Evolutionary conservation across 345 rosid species (phyloP).

Genomic region (Hibiscus mutabilis): DNA sequence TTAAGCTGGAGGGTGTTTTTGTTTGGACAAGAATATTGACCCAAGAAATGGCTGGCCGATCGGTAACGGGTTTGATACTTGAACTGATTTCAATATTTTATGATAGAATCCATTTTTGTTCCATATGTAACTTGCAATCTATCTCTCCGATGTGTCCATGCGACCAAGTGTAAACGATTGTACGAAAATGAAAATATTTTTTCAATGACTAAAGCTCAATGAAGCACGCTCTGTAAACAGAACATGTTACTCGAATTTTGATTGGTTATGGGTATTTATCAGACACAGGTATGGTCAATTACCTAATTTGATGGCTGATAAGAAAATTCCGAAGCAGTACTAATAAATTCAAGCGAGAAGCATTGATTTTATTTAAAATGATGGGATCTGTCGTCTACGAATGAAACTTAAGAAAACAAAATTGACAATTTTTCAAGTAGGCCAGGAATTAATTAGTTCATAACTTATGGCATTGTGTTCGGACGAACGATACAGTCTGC

Average conservation of each 20-base stretch:
- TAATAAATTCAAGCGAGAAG: background rate
- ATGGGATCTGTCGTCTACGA: background rate
- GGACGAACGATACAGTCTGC: conserved; percentile 62
- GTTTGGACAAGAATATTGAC: background rate
- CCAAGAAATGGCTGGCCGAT: background rate
- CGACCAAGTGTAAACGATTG: background rate
- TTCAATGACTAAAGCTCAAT: background rate
- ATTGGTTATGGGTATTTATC: too few relatives aligned
- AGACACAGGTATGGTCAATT: too few relatives aligned
- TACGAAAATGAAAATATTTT: background rate
- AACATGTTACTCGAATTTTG: too few relatives aligned
- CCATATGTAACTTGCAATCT: background rate
- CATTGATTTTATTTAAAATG: background rate
- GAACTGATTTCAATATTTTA: background rate
- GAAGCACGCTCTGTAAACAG: background rate
- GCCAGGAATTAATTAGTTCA: conserved; percentile 22
- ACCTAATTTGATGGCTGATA: background rate
- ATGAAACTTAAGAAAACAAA: background rate
- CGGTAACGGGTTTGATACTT: background rate
- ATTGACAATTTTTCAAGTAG: background rate
- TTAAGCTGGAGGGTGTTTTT: background rate
- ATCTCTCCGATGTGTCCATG: background rate
- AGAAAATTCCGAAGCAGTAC: background rate
- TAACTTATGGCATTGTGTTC: conserved; percentile 52
- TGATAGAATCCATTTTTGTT: background rate